A percentile compares a stretch with the other conserved stretches of the same genome.
Conservation (phyloP, 768 basidiomycete species). For the Termitomyces heimii region DNA sequence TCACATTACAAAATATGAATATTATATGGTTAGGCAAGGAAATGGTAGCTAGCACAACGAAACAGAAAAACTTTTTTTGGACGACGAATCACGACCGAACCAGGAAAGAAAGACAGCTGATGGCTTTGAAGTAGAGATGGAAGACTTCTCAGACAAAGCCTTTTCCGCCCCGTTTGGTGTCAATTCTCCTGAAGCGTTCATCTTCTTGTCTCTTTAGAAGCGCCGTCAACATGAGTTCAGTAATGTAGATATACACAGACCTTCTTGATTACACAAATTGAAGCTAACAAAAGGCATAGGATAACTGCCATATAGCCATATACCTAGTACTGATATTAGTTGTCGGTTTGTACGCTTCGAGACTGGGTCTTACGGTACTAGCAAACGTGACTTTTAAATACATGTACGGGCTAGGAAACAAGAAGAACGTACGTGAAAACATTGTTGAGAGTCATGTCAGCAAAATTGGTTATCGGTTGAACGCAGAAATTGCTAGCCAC, state of each 20-base stretch:
- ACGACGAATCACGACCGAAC: not conserved
- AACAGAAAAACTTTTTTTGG: conserved; percentile 48
- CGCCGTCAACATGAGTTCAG: not conserved
- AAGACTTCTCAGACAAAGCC: conserved; percentile 65
- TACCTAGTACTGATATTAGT: conserved; percentile 28
- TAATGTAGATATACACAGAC: conserved; percentile 24
- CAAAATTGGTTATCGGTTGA: conserved; percentile 56
- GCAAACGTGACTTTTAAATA: conserved; percentile 1
- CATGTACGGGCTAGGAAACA: not conserved
- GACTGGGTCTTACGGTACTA: conserved; percentile 36
- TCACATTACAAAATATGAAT: conserved; percentile 54
- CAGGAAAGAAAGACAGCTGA: not conserved
- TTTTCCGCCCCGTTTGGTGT: conserved; percentile 79
- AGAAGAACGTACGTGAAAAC: conserved; percentile 70
- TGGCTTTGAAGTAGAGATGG: not conserved
- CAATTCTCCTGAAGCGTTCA: conserved; percentile 85
- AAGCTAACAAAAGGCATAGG: conserved; percentile 67
- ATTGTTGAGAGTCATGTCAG: conserved; percentile 71
- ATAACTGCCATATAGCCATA: conserved; percentile 86
- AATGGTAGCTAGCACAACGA: conserved; percentile 98
- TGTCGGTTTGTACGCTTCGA: not conserved
- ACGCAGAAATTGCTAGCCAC: conserved; percentile 60
- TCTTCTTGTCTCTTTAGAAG: conserved; percentile 61
- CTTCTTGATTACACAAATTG: conserved; percentile 83
- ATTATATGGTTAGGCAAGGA: conserved; percentile 92